phyloP scores from a whole-genome alignment of 148 eudicot genomes.

The Fagopyrum tataricum region DNA sequence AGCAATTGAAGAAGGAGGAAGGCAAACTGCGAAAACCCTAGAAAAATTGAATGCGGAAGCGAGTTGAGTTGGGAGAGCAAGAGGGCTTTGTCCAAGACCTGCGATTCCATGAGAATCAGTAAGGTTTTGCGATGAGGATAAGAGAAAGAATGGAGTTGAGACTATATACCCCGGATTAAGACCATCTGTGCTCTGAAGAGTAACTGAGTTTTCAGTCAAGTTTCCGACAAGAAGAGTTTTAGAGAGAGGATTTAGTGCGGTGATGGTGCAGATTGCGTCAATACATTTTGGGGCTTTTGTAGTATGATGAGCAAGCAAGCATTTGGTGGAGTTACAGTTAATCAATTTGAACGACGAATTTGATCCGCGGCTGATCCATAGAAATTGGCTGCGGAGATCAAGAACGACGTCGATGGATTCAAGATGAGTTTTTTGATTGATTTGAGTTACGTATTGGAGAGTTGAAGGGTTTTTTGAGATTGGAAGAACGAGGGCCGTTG shows the following conservation, averaged over 20 bases:
- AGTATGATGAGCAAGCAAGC: neutral
- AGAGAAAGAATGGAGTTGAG: constrained; percentile 23
- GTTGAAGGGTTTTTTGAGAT: constrained; percentile 21
- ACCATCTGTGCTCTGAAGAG: constrained; percentile 37
- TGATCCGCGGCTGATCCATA: constrained; percentile 18
- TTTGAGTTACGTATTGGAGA: constrained; percentile 18
- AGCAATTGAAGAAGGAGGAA: constrained; percentile 15
- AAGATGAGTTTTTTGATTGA: constrained; percentile 17
- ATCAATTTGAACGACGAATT: neutral
- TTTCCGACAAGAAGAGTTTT: constrained; percentile 16
- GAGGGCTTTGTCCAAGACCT: constrained; percentile 31
- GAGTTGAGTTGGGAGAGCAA: constrained; percentile 35
- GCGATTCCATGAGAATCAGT: constrained; percentile 34
- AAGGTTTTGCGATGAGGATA: constrained; percentile 32
- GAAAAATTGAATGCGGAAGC: constrained; percentile 20
- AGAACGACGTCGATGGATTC: constrained; percentile 16
- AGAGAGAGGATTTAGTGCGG: constrained; percentile 22
- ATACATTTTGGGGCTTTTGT: neutral
- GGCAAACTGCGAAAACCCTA: constrained; percentile 37
- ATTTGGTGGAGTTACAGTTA: constrained; percentile 4
- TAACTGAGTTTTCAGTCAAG: constrained; percentile 23
- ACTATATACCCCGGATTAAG: constrained; percentile 21
- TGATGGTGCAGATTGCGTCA: constrained; percentile 29
- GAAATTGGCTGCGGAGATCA: constrained; percentile 19
- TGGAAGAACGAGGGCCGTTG: constrained; percentile 20